phyloP scores from a whole-genome alignment of 129 eudicot genomes.

The Flaveria sonorensis region DNA sequence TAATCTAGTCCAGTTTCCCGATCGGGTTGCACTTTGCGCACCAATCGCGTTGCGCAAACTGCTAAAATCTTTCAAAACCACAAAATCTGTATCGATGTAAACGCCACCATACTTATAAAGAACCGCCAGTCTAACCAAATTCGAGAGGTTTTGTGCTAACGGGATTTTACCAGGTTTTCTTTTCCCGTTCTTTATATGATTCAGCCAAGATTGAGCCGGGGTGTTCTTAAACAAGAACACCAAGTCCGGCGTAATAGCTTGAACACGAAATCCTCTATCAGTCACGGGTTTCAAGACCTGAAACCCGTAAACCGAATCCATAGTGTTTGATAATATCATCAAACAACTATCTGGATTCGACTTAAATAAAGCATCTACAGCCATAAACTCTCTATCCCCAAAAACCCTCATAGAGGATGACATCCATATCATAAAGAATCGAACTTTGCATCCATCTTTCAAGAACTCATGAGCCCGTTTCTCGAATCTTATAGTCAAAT shows the following conservation, averaged over 20 bases:
- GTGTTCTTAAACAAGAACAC: constrained; percentile 11
- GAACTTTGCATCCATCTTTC: constrained; percentile 4
- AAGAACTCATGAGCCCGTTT: constrained; percentile 25
- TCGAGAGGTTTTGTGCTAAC: neutral
- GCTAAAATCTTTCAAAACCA: constrained; percentile 7
- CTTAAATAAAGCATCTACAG: neutral
- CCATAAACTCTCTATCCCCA: constrained; percentile 7
- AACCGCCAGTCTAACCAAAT: neutral
- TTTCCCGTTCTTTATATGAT: neutral
- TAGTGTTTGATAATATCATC: constrained; percentile 53
- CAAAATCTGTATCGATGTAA: constrained; percentile 11
- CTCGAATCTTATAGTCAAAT: constrained; percentile 37
- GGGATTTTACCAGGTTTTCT: constrained; percentile 8
- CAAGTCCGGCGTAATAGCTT: constrained; percentile 5
- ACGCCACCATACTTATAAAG: constrained; percentile 6
- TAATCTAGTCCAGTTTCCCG: constrained; percentile 62
- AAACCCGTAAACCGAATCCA: constrained; percentile 53
- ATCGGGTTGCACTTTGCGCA: constrained; percentile 46
- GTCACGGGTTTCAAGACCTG: constrained; percentile 42
- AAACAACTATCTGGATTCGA: constrained; percentile 40
- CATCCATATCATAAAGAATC: constrained; percentile 11
- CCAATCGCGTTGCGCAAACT: constrained; percentile 32
- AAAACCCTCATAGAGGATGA: neutral
- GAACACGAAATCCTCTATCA: constrained; percentile 33
- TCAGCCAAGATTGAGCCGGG: neutral